Percentiles rank a stretch among this genome's conserved stretches.
Evolutionary conservation across 805 yeast species (phyloP).

Genomic region (Wickerhamiella nectarea): DNA sequence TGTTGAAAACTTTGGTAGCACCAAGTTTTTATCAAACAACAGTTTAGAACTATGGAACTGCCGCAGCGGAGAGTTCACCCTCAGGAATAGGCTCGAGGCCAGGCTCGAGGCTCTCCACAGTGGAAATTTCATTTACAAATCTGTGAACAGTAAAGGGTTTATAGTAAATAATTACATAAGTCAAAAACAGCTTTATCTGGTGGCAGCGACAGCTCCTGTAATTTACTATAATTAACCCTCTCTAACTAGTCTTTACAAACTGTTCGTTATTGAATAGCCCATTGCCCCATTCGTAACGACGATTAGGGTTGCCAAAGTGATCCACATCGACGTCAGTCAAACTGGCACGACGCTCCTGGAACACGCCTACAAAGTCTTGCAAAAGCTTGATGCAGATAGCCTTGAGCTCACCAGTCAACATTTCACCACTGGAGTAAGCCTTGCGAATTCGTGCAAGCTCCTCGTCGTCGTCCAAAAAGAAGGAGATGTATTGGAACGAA

Average conservation of each 20-base stretch:
- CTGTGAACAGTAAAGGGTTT: no score
- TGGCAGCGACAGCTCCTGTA: no score
- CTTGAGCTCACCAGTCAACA: conserved; percentile 89
- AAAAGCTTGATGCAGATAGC: conserved; percentile 67
- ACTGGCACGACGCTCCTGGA: conserved; percentile 63
- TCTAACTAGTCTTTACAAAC: neutral
- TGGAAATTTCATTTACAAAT: neutral
- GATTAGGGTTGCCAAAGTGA: conserved; percentile 54
- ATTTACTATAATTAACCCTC: no score
- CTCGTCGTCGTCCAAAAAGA: conserved; percentile 81
- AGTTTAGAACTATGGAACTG: neutral
- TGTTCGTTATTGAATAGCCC: conserved; percentile 36
- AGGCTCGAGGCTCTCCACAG: no score
- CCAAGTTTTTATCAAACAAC: conserved; percentile 9
- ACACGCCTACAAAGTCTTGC: conserved; percentile 62
- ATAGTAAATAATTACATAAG: no score
- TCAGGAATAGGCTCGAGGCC: no score
- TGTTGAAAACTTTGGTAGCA: conserved; percentile 61
- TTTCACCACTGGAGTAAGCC: conserved; percentile 62
- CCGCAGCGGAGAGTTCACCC: no score
- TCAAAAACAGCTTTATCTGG: no score
- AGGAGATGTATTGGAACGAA: conserved; percentile 81
- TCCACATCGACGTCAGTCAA: conserved; percentile 50
- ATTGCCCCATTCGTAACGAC: conserved; percentile 61
- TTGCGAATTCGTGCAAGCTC: conserved; percentile 48